Evolutionary conservation across 208 protist genomes (phyloP).

Genomic region (Crithidia mellificae): DNA sequence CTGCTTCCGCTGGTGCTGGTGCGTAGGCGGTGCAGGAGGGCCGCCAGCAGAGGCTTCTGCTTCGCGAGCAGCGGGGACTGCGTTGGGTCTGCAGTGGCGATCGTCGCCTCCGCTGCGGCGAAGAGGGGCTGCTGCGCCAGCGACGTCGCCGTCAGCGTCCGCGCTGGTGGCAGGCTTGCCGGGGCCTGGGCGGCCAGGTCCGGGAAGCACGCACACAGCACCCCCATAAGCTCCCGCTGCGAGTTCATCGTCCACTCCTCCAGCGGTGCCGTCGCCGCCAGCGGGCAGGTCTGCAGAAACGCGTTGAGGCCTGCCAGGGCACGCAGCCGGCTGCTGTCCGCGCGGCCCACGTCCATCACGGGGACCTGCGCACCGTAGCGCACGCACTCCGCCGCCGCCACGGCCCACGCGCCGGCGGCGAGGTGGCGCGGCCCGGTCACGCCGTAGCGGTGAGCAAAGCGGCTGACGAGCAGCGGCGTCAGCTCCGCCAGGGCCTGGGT

Average conservation of each 20-base stretch:
- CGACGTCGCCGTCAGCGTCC: conserved; percentile 7
- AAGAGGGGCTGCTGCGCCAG: conserved; percentile 31
- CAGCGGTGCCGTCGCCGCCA: conserved; percentile 47
- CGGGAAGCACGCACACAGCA: conserved; percentile 59
- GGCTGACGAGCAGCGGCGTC: conserved; percentile 63
- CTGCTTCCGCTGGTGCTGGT: too few relatives aligned
- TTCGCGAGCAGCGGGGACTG: conserved; percentile 13
- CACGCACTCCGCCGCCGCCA: conserved; percentile 53
- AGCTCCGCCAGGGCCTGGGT: conserved; percentile 34
- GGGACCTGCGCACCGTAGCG: conserved; percentile 47
- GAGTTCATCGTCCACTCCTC: conserved; percentile 60
- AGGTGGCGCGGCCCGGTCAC: conserved; percentile 45
- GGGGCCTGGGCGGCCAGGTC: conserved; percentile 20
- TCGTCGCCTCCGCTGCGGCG: conserved; percentile 6
- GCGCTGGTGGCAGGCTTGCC: conserved; percentile 10
- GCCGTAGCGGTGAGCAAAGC: conserved; percentile 61
- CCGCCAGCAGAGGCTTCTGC: conserved; percentile 31
- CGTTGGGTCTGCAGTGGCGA: not conserved
- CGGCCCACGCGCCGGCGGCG: conserved; percentile 65
- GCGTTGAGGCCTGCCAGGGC: conserved; percentile 40
- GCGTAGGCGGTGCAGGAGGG: conserved; percentile 28
- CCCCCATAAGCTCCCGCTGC: conserved; percentile 49
- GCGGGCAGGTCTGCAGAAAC: conserved; percentile 62
- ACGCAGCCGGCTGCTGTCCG: conserved; percentile 35
- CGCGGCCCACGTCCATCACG: conserved; percentile 57